Evolutionary conservation across 331 rosid species (phyloP).

Genomic region (Quercus phellos): DNA sequence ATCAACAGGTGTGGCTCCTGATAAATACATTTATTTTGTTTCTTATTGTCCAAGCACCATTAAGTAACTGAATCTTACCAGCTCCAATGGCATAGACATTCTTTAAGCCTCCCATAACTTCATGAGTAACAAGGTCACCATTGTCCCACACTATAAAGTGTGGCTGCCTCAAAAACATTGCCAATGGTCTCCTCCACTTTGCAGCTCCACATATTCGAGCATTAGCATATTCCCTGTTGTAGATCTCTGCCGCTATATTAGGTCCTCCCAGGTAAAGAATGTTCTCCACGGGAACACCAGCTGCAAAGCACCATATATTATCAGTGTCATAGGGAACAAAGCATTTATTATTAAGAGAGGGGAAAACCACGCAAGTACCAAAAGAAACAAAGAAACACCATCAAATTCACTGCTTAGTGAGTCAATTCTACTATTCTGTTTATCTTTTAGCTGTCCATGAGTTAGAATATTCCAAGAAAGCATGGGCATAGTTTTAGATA

Average conservation of each 20-base stretch:
- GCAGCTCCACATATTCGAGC: conserved; percentile 93
- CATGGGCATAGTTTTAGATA: not conserved
- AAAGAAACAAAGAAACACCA: conserved; percentile 10
- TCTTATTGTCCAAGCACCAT: not conserved
- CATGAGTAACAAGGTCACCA: conserved; percentile 88
- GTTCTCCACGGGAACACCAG: conserved; percentile 75
- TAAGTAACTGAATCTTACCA: conserved; percentile 42
- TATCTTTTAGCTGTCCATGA: not conserved
- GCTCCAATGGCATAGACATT: conserved; percentile 97
- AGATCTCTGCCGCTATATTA: conserved; percentile 86
- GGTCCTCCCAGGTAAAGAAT: conserved; percentile 94
- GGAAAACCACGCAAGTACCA: not conserved
- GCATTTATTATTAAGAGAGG: not conserved
- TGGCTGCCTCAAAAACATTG: conserved; percentile 79
- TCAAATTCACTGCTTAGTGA: not conserved
- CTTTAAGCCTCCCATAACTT: conserved; percentile 96
- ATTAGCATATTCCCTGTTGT: conserved; percentile 88
- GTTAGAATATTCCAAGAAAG: not conserved
- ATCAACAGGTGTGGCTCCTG: not conserved
- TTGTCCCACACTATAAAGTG: conserved; percentile 91
- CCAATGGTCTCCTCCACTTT: conserved; percentile 87
- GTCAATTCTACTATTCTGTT: not conserved
- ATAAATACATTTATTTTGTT: not conserved
- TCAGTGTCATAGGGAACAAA: not conserved
- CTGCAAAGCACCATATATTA: conserved; percentile 38